Percentiles rank a stretch among this genome's conserved stretches.
Conservation (phyloP, 176 grass and related monocot species). For the Aegilops umbellulata region DNA sequence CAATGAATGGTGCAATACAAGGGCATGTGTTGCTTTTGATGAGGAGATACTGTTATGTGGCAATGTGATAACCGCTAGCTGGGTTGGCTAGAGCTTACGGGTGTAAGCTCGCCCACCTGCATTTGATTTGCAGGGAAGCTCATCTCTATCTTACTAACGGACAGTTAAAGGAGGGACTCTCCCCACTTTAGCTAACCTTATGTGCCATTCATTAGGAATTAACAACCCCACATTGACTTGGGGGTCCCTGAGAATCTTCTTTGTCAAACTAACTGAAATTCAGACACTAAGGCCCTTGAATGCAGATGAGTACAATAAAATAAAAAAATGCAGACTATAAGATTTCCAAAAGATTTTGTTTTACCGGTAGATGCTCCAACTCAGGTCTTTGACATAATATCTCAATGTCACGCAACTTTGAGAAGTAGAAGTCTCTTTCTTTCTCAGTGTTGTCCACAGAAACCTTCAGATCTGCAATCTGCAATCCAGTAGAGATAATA, state of each 20-base stretch:
- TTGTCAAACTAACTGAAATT: neutral
- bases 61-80: neutral
- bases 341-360: neutral
- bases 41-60: neutral
- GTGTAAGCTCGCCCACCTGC: no score
- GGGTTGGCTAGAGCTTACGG: no score
- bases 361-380: constrained; percentile 84
- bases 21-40: neutral
- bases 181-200: no score
- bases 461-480: constrained; percentile 65
- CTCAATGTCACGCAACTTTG: constrained; percentile 87
- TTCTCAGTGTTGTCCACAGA: constrained; percentile 61
- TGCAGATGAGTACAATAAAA: neutral
- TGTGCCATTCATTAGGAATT: neutral
- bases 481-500: constrained; percentile 27
- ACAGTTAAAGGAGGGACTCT: no score
- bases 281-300: neutral
- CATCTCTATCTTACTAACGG: no score
- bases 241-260: neutral
- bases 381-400: constrained; percentile 76
- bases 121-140: no score
- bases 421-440: constrained; percentile 91
- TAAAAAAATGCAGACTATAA: neutral
- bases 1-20: neutral
- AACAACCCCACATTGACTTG: neutral